Evolutionary conservation across 108 stramenopile genomes (phyloP), one percentile per base, ranked within the genome.

Genomic region (Chaetoceros tenuissimus): DNA sequence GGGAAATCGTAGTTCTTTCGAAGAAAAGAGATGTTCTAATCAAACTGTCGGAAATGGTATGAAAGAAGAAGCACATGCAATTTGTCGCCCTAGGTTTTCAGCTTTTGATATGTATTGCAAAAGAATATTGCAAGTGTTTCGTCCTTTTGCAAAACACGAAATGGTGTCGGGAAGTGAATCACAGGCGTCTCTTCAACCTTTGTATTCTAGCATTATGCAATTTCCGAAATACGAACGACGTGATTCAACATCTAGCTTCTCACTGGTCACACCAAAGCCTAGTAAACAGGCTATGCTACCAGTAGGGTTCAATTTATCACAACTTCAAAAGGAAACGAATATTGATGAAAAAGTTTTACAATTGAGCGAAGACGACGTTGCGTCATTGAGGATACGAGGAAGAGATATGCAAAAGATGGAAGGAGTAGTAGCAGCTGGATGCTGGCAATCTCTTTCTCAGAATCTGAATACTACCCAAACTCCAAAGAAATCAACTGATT

Each of bases 41-140:
- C 2, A 0, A 30, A 48, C 20, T 28, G 24, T 20, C 30, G 46
- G 48, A 22, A 13, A 18, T 10, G 28, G 16, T n/a, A 27, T 19
- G 21, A 63, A 65, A 13, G 57, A 48, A 2, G 65, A 70, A 25
- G 57, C 68, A 26, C 74, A 77, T 48, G 84, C 83, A 50, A 51
- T 91, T 0, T 81, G 81, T 55, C 59, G 84, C 16, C 86, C 89
- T 44, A 65, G 85, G 19, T 92, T 92, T 61, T 84, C 82, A n/a
- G 81, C 82, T 31, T 92, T 92, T 60, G 84, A 79, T 56, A 53
- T 67, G 55, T 89, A 79, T 53, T 78, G 79, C 18, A 55, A 65
- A 29, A 49, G 70, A 8, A 59, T 89, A 17, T 46, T 78, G 49
- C 48, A 62, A n/a, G 65, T 52, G 34, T 53, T 81, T 26, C 57